Conservation (phyloP, 208 protist species). For the Endotrypanum monterogeii region DNA sequence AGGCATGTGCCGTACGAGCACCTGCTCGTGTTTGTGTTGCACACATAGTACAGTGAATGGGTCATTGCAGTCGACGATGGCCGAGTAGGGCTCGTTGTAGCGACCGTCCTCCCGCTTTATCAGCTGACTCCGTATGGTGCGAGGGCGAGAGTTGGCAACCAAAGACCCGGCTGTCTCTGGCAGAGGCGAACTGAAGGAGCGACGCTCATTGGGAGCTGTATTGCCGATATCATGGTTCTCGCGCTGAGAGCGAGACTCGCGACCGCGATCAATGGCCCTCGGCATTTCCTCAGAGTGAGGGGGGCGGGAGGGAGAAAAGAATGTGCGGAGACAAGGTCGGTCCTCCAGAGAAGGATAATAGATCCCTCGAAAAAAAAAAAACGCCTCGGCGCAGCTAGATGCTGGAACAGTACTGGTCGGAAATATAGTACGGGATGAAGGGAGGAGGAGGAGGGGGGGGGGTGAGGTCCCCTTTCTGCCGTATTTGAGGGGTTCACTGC, state of each 20-base stretch:
- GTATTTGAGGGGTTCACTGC: too few relatives aligned
- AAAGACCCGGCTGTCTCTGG: constrained; percentile 10
- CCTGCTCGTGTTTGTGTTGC: constrained; percentile 18
- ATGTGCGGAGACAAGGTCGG: too few relatives aligned
- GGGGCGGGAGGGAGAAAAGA: not conserved
- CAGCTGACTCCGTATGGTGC: constrained; percentile 14
- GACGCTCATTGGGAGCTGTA: not conserved
- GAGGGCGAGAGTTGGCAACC: constrained; percentile 15
- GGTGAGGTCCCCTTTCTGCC: too few relatives aligned
- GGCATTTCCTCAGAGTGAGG: not conserved
- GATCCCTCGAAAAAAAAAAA: not conserved
- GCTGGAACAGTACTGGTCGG: too few relatives aligned
- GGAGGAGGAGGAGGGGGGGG: too few relatives aligned
- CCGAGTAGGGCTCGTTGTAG: constrained; percentile 35
- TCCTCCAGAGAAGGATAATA: not conserved
- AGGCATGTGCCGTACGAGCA: constrained; percentile 36
- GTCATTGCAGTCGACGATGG: constrained; percentile 23
- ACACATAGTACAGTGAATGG: constrained; percentile 29
- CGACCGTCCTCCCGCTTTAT: constrained; percentile 17
- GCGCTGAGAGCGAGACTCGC: not conserved
- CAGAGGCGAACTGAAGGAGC: constrained; percentile 2
- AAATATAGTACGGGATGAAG: too few relatives aligned
- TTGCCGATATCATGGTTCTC: not conserved
- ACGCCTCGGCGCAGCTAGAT: too few relatives aligned
- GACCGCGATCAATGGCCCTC: not conserved